A percentile compares a stretch with the other conserved stretches of the same genome.
Evolutionary conservation across 2,329 filamentous ascomycete genomes (phyloP).

Genomic region (Xylariaceae sp.): DNA sequence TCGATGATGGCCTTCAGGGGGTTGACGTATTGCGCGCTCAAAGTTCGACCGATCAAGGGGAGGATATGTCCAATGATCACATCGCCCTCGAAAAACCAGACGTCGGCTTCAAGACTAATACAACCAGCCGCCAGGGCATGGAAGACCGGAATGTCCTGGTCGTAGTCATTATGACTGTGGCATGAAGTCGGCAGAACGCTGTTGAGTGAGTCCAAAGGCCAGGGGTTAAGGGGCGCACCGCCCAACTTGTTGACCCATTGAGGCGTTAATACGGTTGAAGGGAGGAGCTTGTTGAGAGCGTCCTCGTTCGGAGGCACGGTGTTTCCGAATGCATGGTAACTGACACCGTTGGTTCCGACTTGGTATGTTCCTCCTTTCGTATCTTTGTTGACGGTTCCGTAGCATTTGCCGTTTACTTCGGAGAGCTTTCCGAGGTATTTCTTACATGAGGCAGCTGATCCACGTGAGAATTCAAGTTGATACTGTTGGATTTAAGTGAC

Average conservation of each 20-base stretch:
- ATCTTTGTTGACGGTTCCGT: slow-evolving; percentile 25
- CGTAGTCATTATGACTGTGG: slow-evolving; percentile 32
- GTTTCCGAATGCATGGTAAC: slow-evolving; percentile 28
- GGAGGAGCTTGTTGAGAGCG: slow-evolving; percentile 26
- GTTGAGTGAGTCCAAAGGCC: slow-evolving; percentile 27
- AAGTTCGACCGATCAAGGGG: slow-evolving; percentile 24
- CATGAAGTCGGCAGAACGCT: slow-evolving; percentile 24
- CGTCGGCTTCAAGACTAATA: slow-evolving; percentile 28
- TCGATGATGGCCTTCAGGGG: slow-evolving; percentile 27
- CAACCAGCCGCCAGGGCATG: slow-evolving; percentile 28
- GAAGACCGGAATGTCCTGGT: slow-evolving; percentile 26
- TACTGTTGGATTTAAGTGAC: slow-evolving; percentile 3
- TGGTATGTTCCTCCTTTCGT: slow-evolving; percentile 31
- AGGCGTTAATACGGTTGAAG: slow-evolving; percentile 19
- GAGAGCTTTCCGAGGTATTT: slow-evolving; percentile 26
- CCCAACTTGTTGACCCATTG: slow-evolving; percentile 26
- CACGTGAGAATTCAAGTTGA: slow-evolving; percentile 11
- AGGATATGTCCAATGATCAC: slow-evolving; percentile 27
- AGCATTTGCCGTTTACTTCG: slow-evolving; percentile 23
- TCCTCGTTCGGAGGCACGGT: slow-evolving; percentile 25
- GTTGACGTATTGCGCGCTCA: slow-evolving; percentile 27
- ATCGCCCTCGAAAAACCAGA: slow-evolving; percentile 23
- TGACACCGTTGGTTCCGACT: slow-evolving; percentile 25
- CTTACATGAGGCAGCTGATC: slow-evolving; percentile 23
- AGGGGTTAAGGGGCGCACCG: slow-evolving; percentile 26